Evolutionary conservation across 768 basidiomycete genomes (phyloP), one percentile per base, ranked within the genome.

Genomic region (Phallus indusiatus): DNA sequence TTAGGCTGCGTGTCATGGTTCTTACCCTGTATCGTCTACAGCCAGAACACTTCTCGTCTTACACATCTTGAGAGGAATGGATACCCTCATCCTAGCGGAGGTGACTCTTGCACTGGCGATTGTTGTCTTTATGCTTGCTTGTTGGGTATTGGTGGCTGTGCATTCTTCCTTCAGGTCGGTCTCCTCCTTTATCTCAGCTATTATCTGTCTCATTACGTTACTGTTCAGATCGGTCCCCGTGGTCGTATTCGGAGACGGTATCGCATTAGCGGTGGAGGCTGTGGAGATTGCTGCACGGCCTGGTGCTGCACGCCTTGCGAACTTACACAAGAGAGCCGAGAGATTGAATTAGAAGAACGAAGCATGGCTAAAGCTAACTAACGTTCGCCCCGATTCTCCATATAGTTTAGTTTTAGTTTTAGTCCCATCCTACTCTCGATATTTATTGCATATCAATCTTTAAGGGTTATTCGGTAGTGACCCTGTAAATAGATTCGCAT

Each of bases 301-400:
- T 72, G 67, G 21, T 81, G 70, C 63, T 81, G 80, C 64, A 62
- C 64, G 0, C 73, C 79, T 17, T 83, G 81, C 65, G 72, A 72
- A 11, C 75, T 82, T 49, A 71, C 72, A 0, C 80, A 82, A 64
- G 79, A 78, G 60, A 69, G 69, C 33, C 70, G 73, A 33, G 79
- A 82, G 61, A 61, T 82, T 11, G 73, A 74, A 64, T 66, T 76
- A 56, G 79, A 81, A 64, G 79, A 80, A 46, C 63, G 60, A 59
- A 56, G 54, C 54, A 61, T 61, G 60, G 42, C 2, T 3, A 42
- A 42, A 42, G 42, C 42, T 42, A n/a, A 42, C 7, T 7, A 28
- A 28, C 7, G 28, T 28, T 28, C 28, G 7, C 28, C 28, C 28
- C 7, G 28, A 28, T 28, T 28, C 28, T 28, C 28, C 28, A 3